A percentile compares a stretch with the other conserved stretches of the same genome.
Conservation (phyloP, 2,329 filamentous ascomycete genomes). For the Tolypocladium inflatum region DNA sequence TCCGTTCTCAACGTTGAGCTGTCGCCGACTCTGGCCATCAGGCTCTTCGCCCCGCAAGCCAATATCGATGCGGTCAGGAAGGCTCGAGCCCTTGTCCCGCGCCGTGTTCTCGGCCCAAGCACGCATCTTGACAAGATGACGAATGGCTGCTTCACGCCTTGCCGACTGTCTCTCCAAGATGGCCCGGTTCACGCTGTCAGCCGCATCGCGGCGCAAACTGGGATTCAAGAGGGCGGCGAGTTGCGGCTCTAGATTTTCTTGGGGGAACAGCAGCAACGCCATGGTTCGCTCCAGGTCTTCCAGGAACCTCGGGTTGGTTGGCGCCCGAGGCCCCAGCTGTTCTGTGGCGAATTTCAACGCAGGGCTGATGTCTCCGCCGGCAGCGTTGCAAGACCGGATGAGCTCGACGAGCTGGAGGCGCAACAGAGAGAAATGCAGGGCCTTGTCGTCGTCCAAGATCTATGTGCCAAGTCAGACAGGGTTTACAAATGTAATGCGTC, state of each 20-base stretch:
- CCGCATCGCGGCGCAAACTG: constrained; percentile 71
- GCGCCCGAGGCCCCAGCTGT: constrained; percentile 78
- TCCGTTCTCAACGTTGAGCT: constrained; percentile 24
- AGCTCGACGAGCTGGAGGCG: constrained; percentile 90
- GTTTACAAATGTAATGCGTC: neutral
- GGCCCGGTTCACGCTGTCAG: constrained; percentile 79
- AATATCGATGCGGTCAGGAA: constrained; percentile 26
- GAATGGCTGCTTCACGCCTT: constrained; percentile 71
- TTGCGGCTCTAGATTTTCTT: constrained; percentile 67
- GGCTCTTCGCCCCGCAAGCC: constrained; percentile 27
- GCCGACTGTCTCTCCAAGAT: constrained; percentile 67
- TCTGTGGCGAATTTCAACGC: constrained; percentile 81
- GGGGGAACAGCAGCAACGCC: constrained; percentile 79
- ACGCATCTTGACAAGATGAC: constrained; percentile 70
- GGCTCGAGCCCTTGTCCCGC: constrained; percentile 18
- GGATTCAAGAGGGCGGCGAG: constrained; percentile 71
- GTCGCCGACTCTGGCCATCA: constrained; percentile 14
- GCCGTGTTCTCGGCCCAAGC: constrained; percentile 73
- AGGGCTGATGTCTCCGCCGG: constrained; percentile 62
- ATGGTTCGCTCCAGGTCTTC: constrained; percentile 87
- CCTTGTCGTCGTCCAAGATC: constrained; percentile 78
- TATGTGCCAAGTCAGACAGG: constrained; percentile 27
- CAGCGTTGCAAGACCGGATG: constrained; percentile 65
- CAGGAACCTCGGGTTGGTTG: constrained; percentile 71
- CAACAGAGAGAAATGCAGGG: constrained; percentile 81